Evolutionary conservation across 129 eudicot genomes (phyloP).

Genomic region (Arctium lappa): DNA sequence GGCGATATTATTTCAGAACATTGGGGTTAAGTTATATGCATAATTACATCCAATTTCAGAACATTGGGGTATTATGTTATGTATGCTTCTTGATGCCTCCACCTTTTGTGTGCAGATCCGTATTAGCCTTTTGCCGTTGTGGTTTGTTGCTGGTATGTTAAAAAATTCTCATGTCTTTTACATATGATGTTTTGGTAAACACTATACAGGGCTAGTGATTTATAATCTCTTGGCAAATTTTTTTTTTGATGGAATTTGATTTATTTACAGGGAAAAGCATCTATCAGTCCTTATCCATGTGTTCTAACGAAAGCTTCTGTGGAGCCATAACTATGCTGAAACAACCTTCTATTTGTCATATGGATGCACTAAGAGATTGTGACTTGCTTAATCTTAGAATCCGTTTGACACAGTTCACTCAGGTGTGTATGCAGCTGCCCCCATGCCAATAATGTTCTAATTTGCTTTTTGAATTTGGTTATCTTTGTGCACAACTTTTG

Average conservation of each 20-base stretch:
- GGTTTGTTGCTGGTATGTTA: conserved; percentile 71
- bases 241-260: not conserved
- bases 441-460: not conserved
- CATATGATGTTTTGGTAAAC: conserved; percentile 8
- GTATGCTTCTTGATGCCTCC: not conserved
- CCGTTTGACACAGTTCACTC: conserved; percentile 64
- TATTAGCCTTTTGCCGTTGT: conserved; percentile 61
- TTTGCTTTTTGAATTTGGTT: not conserved
- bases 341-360: conserved; percentile 19
- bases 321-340: conserved; percentile 28
- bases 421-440: conserved; percentile 39
- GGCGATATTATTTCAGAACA: not conserved
- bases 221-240: not conserved
- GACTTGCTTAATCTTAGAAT: conserved; percentile 48
- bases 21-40: not conserved
- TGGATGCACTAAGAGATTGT: conserved; percentile 26
- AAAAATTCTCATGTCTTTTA: not conserved
- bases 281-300: conserved; percentile 46
- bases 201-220: conserved; percentile 1
- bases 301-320: conserved; percentile 43
- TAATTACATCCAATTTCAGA: not conserved
- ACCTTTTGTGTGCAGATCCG: conserved; percentile 44
- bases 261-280: conserved; percentile 53
- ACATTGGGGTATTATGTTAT: conserved; percentile 6
- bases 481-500: not conserved